phyloP scores from a whole-genome alignment of 2,329 filamentous ascomycete species.

The Claviceps sp. region DNA sequence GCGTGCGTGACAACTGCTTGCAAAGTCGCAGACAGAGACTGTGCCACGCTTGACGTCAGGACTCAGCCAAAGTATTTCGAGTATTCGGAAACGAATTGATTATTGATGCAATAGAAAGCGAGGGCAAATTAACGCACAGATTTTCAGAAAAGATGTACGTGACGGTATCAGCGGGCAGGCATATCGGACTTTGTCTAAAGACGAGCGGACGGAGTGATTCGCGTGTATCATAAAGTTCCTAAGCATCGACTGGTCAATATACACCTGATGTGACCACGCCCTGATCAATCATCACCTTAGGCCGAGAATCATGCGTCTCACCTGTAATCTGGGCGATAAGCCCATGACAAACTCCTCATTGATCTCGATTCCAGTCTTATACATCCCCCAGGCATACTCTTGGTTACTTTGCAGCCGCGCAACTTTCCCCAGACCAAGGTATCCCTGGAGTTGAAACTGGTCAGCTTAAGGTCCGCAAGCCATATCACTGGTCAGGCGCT shows the following conservation, averaged over 20 bases:
- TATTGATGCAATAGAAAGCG: neutral
- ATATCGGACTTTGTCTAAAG: conserved; percentile 8
- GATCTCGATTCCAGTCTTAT: conserved; percentile 25
- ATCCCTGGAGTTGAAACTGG: conserved; percentile 18
- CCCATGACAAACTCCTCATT: conserved; percentile 13
- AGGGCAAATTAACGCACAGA: conserved; percentile 12
- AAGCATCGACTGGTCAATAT: neutral
- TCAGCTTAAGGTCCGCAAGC: neutral
- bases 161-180: conserved; percentile 23
- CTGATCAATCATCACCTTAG: neutral
- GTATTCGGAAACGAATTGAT: neutral
- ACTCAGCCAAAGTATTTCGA: conserved; percentile 1
- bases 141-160: conserved; percentile 21
- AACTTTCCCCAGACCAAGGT: conserved; percentile 28
- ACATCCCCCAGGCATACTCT: conserved; percentile 26
- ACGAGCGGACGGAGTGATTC: conserved; percentile 19
- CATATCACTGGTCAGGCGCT: neutral
- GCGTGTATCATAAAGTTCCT: conserved; percentile 20
- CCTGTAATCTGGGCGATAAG: conserved; percentile 22
- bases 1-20: conserved; percentile 17
- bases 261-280: neutral
- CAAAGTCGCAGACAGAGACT: conserved; percentile 16
- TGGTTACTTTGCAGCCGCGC: conserved; percentile 23
- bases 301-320: conserved; percentile 7
- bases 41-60: too few relatives aligned